Evolutionary conservation across 805 yeast genomes (phyloP), one percentile per base, ranked within the genome.

Genomic region (Lipomyces chichibuensis): DNA sequence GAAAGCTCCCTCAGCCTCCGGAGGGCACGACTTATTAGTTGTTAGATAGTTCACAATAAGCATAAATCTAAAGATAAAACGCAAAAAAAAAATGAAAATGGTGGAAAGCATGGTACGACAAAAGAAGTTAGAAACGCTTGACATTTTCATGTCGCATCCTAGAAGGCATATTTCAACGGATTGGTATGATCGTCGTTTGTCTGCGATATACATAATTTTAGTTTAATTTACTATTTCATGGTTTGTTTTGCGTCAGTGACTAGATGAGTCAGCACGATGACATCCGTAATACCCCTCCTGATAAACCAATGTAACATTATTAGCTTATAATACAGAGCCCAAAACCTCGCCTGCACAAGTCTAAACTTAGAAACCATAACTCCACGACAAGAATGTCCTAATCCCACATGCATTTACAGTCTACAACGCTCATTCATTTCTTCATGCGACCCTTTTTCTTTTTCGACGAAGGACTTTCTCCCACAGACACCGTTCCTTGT

Each of bases 1-100:
- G 92, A 81, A 92, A 91, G 80, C 81, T 94, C 70, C 82, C 88
- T 9, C 99, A 95, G 81, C 99, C 99, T 14, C 81, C 89, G 11
- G 99, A 95, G 81, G 98, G 98, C 9, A 79, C 89, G 49, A 85
- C 88, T 13, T 91, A 87, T 35, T 60, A 61, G 52, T n/a, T 17
- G 23, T 23, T 43, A 17, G 49, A 17, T 43, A 43, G 49, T 43
- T 37, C n/a, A 43, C 49, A 43, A 17, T 43, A 43, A 8, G 49
- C 20, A 43, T 17, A 14, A 17, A 43, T 43, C 2, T 9, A 37
- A 13, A 4, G 3, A 37, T 37, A 37, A 13, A 37, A 37, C 43
- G 17, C 13, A 37, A 37, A 37, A 35, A 35, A 35, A 37, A 37
- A 8, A 43, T 43, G 20, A 43, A 43, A 43, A 17, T 6, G 23